Base-by-base conservation (phyloP, 2,329 filamentous ascomycete genomes). In the Emericellopsis atlantica region DNA sequence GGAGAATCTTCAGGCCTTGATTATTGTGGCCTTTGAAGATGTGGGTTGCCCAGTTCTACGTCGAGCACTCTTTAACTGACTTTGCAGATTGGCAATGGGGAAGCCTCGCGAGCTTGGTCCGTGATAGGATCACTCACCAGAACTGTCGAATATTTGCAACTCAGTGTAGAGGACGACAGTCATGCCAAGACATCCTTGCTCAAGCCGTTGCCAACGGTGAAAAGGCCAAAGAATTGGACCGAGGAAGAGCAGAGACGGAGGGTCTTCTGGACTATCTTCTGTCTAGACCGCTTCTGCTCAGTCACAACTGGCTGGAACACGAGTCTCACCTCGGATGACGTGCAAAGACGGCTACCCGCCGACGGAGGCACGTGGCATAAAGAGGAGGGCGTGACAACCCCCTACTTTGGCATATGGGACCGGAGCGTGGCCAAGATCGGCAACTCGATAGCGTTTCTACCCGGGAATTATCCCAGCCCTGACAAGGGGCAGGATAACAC, bases 391-490 rank as follows among this genome's bases (percentile, higher is more conserved):
- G 60, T 65, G 0, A 44, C 48, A 1, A 65, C 66, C 0, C 65
- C 65, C 0, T 69, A 58, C 41, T 66, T 69, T 14, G 62, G 64
- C 1, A 66, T 69, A 7, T 66, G 62, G 58, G 65, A 69, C 32
- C 53, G 55, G 5, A 61, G 63, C 0, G 52, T 53, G 0, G 62
- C 54, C 4, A 58, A 52, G 18, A 61, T 65, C 11, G 62, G 60
- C 4, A 62, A 60, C 5, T 58, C 57, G 0, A 59, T 66, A 1
- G 53, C 61, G 0, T 65, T 62, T 11, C 49, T 64, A 6, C 57
- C 59, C 2, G 56, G 47, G 1, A 53, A 56, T 12, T 58, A 56
- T 34, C 49, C 45, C 0, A 57, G 51, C 9, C 51, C 54, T 1
- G 45, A 45, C 4, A 50, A 46, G 22, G 26, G 26, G 18, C 35